Evolutionary conservation across 306 rosid species (phyloP).

Genomic region (Mimosa pudica): DNA sequence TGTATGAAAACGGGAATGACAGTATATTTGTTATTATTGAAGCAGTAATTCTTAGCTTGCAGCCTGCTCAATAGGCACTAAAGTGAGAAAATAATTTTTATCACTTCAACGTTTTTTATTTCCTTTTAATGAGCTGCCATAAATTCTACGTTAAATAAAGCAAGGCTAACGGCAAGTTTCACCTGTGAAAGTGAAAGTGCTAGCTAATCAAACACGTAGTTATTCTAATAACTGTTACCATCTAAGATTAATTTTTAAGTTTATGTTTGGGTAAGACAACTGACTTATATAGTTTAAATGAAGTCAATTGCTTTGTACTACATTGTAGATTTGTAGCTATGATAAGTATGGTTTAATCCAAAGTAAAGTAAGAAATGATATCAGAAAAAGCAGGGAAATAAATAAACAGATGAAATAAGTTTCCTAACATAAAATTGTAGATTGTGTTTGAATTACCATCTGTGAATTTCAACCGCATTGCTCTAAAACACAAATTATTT

Average conservation of each 20-base stretch:
- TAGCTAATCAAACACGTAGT: not conserved
- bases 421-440: not conserved
- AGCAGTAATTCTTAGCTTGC: slow-evolving; percentile 6
- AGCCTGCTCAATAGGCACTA: slow-evolving; percentile 20
- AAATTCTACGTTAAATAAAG: slow-evolving; percentile 26
- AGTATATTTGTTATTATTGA: not conserved
- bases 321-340: not conserved
- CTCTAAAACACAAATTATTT: not conserved
- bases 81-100: slow-evolving; percentile 5
- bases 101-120: not conserved
- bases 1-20: not conserved
- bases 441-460: not conserved
- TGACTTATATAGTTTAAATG: not conserved
- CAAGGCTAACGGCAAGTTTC: slow-evolving; percentile 13
- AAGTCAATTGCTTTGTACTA: not conserved
- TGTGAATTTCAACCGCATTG: not conserved
- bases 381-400: not conserved
- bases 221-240: not conserved
- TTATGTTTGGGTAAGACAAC: not conserved
- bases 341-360: not conserved
- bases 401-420: not conserved
- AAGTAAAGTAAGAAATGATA: not conserved
- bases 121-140: slow-evolving; percentile 10
- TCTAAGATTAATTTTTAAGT: not conserved
- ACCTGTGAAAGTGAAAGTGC: not conserved